Evolutionary conservation across 495 filamentous ascomycete species (phyloP), one percentile per base, ranked within the genome.

Genomic region (Neurospora sp.): DNA sequence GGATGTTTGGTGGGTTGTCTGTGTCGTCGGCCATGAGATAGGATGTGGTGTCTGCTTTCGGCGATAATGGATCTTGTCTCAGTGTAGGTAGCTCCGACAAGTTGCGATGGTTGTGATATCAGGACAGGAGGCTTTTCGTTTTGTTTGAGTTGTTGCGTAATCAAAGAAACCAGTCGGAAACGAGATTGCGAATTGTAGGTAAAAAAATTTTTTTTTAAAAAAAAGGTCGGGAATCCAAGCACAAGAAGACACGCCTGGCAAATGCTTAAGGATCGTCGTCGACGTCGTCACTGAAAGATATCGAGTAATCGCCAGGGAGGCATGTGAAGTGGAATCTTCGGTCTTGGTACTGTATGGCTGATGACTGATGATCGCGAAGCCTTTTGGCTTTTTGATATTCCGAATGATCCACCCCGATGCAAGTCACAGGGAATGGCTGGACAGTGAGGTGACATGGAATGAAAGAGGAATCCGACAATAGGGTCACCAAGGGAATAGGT

Each of bases 11-110:
- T 22, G 75, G 38, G 7, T 65, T 65, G 53, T 65, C 20, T 18
- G 40, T 44, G 38, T 73, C 70, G 59, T 75, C 74, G 72, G 79
- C 78, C 83, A 84, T 84, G 75, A 20, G 70, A 68, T 4, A 18
- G 22, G 14, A 35, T 3, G 14, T 18, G 53, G 1, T 65, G 14
- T 65, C 14, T 8, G 9, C 53, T 65, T 65, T 65, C 53, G 1
- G 53, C 12, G 22, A 61, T 61, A 31, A 31, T 59, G 1, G 1
- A 31, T 31, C 1, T 6, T 59, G 22, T 59, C 10, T 31, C 27
- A 9, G 27, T 27, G 53, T 61, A 61, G 22, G 53, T 35, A 65
- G 31, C 27, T 9, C 53, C 14, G 22, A 61, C 48, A 18, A 31
- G 22, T 8, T 31, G 22, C 22, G 22, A 7, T 27, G 9, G 27